Base-by-base conservation (phyloP, 2,329 filamentous ascomycete species). In the Rosellinia necatrix region DNA sequence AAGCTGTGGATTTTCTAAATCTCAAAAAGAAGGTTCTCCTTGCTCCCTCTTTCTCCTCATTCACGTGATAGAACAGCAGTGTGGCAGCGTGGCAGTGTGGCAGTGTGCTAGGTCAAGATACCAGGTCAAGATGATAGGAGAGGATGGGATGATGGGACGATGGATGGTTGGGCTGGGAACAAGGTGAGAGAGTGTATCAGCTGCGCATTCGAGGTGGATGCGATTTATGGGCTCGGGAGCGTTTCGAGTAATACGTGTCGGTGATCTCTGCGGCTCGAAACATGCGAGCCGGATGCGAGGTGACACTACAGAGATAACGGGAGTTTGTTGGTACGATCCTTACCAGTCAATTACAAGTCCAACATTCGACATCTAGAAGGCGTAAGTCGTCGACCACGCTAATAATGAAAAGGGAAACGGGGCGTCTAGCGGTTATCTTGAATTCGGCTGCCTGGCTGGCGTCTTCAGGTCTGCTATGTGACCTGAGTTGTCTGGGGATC, bases 231-330 rank as follows among this genome's bases (percentile, higher is more conserved):
- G 25, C 24, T 51, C 21, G 34, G n/a, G 3, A 30, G n/a, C 37
- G 6, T 13, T 59, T 59, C 25, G 35, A 52, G 56, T 56, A 56
- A 59, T 44, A 37, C 52, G 4, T 6, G 43, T 12, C 40, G 49
- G 21, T 44, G 54, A 57, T 57, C 54, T 17, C 49, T 53, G 32
- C 21, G 24, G 40, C 12, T 27, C 29, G 1, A 32, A 32, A 2
- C 21, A n/a, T n/a, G 19, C 22, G 21, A 41, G 25, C 5, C 30
- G 6, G 37, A 25, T 47, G 15, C 13, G 40, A 42, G 29, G 34
- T 29, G 30, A 48, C 42, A 8, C 37, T 49, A 15, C 22, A 43
- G 13, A 17, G 34, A 35, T 7, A 19, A 19, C 10, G 13, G n/a
- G 34, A 19, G 34, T 7, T 35, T 15, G 13, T 9, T 3, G n/a